Percentiles rank a stretch among this genome's conserved stretches.
phyloP scores from a whole-genome alignment of 495 filamentous ascomycete genomes.

The Aspergillus kassunensis region DNA sequence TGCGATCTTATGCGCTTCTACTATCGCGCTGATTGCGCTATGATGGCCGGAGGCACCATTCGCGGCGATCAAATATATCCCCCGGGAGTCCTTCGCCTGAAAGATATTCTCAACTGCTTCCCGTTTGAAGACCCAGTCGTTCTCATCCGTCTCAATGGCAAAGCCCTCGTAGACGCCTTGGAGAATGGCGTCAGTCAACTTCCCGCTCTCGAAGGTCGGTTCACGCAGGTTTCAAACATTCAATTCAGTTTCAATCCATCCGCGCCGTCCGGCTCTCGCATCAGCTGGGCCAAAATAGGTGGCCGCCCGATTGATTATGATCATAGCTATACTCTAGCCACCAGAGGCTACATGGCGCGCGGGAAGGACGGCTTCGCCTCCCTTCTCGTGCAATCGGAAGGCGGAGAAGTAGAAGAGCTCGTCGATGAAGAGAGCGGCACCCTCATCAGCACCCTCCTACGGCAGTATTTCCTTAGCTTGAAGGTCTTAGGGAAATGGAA shows the following conservation, averaged over 20 bases:
- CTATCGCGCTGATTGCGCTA: constrained; percentile 70
- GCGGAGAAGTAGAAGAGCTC: constrained; percentile 69
- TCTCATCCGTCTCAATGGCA: constrained; percentile 63
- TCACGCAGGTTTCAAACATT: constrained; percentile 79
- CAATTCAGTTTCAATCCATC: constrained; percentile 62
- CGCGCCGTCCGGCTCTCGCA: constrained; percentile 54
- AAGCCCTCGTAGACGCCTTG: constrained; percentile 66
- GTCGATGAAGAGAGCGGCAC: constrained; percentile 83
- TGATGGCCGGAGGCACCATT: constrained; percentile 88
- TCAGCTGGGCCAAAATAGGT: constrained; percentile 58
- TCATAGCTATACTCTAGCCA: constrained; percentile 63
- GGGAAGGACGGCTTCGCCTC: constrained; percentile 83
- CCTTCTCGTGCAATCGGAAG: constrained; percentile 63
- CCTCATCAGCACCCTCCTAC: constrained; percentile 74
- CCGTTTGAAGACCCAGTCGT: constrained; percentile 91
- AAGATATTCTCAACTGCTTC: constrained; percentile 77
- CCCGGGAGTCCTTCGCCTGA: constrained; percentile 68
- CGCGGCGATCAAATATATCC: constrained; percentile 86
- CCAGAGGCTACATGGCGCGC: constrained; percentile 78
- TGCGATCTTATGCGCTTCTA: constrained; percentile 86
- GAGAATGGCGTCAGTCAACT: constrained; percentile 78
- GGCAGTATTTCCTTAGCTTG: constrained; percentile 84
- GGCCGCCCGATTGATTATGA: constrained; percentile 55
- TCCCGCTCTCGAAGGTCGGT: constrained; percentile 74
- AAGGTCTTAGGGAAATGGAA: constrained; percentile 75